phyloP scores from a whole-genome alignment of 176 grass and related monocot species.

The Aegilops bicornis region DNA sequence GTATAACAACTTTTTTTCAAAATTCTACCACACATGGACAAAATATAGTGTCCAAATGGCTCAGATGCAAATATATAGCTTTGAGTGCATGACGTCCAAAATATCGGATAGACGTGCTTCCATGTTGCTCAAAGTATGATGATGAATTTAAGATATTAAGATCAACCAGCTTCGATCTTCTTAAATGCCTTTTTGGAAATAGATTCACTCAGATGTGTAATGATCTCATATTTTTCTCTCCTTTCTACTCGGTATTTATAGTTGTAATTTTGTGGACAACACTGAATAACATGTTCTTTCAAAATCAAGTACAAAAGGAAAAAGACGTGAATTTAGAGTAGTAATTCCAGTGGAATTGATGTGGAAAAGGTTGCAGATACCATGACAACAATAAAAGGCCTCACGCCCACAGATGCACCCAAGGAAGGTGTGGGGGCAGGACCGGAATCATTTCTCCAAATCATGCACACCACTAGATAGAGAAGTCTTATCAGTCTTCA shows the following conservation, averaged over 20 bases:
- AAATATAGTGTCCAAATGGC: conserved; percentile 1
- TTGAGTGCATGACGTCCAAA: background rate
- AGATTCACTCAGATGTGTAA: background rate
- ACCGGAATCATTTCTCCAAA: conserved; percentile 17
- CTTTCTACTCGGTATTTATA: background rate
- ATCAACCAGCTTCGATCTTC: background rate
- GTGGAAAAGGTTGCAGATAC: conserved; percentile 13
- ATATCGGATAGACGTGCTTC: background rate
- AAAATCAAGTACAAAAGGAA: background rate
- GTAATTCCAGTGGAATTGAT: conserved; percentile 14
- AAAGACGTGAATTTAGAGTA: background rate
- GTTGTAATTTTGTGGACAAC: conserved; percentile 8
- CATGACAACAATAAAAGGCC: background rate
- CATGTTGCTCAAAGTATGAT: background rate
- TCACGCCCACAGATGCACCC: conserved; percentile 12
- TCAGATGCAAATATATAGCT: background rate
- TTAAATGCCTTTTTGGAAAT: background rate
- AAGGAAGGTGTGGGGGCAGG: conserved; percentile 20
- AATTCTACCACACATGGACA: background rate
- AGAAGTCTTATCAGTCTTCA: conserved; percentile 30
- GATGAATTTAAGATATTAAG: background rate
- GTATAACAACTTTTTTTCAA: background rate
- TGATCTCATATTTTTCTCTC: background rate
- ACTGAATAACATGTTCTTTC: background rate
- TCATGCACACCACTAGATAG: conserved; percentile 31